Evolutionary conservation across 169 alveolate genomes (phyloP), one percentile per base, ranked within the genome.

Genomic region (Plasmodium vivax): DNA sequence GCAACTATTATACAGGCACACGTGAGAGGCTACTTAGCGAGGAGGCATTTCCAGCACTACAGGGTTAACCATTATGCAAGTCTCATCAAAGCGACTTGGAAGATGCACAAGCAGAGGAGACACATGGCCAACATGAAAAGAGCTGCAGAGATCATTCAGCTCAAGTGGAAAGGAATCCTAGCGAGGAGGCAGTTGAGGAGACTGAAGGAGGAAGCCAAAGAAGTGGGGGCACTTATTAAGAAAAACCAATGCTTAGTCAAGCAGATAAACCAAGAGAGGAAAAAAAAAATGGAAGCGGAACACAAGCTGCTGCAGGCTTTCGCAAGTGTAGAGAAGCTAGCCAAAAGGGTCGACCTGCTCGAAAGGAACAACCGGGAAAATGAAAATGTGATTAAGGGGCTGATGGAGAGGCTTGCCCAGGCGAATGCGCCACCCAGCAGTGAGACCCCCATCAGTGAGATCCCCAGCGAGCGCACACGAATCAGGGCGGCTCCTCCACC

Each of bases 151-250:
- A 85, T 94, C 85, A 97, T 97, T 1, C 98, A 97, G 62, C 84
- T 93, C 10, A 95, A 93, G 30, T 96, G 98, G 98, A 93, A 97
- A 51, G 94, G 97, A 1, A 92, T 82, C 36, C 73, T 96, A 68
- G 99, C 99, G 0, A 84, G 97, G 34, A 95, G 97, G 45, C 96
- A 96, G 34, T 93, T 97, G 68, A 93, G 96, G 62, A 94, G 96
- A 84, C 97, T 97, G 73, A 96, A 96, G 62, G 96, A 93, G 72
- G 98, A 97, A 91, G 96, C 98, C 8, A 96, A 96, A 82, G 94
- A 93, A 79, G 92, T 88, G 14, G 97, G 98, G 2, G 93, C 95
- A 7, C 85, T 96, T 85, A 84, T 96, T 23, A 54, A 94, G 92
- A 95, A 84, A 74, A 95, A 94, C 38, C 98, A 96, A 81, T 54